Evolutionary conservation across 495 filamentous ascomycete genomes (phyloP).

Genomic region (Aspergillus avenaceus): DNA sequence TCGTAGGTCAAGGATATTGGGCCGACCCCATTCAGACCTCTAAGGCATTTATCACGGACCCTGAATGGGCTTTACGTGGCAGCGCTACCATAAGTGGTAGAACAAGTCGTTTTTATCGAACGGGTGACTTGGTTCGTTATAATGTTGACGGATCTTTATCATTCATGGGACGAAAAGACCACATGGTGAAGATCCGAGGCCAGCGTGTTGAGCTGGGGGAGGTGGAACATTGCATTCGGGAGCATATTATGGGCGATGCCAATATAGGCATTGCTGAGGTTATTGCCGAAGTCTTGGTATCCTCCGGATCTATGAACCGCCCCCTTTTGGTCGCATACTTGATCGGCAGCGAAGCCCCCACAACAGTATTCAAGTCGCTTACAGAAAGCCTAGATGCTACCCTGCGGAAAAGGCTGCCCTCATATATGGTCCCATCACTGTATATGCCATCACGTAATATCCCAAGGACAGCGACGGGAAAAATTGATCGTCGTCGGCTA

Average conservation of each 20-base stretch:
- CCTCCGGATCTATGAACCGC: not conserved
- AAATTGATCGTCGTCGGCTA: not conserved
- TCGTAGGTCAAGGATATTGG: not conserved
- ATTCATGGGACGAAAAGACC: slow-evolving; percentile 48
- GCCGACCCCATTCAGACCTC: slow-evolving; percentile 20
- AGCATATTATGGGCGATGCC: not conserved
- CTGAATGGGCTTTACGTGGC: slow-evolving; percentile 24
- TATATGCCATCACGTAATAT: not conserved
- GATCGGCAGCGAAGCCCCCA: not conserved
- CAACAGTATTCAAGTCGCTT: not conserved
- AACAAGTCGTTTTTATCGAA: slow-evolving; percentile 21
- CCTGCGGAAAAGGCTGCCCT: not conserved
- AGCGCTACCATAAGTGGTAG: slow-evolving; percentile 9
- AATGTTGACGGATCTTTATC: slow-evolving; percentile 31
- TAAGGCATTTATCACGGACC: slow-evolving; percentile 26
- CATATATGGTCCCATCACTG: not conserved
- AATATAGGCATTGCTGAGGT: not conserved
- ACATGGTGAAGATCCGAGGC: slow-evolving; percentile 46
- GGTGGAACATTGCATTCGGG: slow-evolving; percentile 7
- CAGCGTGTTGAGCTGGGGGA: slow-evolving; percentile 51
- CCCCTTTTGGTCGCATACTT: not conserved
- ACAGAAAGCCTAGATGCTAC: not conserved
- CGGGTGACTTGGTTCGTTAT: slow-evolving; percentile 40
- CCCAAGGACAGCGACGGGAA: not conserved
- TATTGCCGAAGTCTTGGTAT: slow-evolving; percentile 4